These are phyloP conservation scores for Lipomyces yamanashiensis DNA, from an alignment of 805 yeast genomes.

Conservation along the genomic window DNA sequence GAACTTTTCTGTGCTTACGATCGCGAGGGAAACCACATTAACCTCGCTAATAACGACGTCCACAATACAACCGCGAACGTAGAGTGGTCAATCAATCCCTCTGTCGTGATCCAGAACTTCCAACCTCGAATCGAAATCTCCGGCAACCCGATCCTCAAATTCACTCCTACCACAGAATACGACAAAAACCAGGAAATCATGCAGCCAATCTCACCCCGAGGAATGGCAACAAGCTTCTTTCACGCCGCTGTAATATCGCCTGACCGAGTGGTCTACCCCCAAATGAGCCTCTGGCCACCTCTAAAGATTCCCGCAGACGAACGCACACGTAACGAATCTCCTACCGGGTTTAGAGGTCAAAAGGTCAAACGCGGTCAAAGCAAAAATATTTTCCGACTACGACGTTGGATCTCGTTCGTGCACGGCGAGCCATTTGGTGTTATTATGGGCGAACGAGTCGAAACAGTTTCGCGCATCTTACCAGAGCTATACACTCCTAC, in stretches of 20 bases:
- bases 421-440: constrained; percentile 13
- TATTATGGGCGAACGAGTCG: constrained; percentile 36
- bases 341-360: constrained; percentile 38
- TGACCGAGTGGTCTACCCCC: constrained; percentile 36
- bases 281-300: constrained; percentile 41
- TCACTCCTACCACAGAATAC: constrained; percentile 26
- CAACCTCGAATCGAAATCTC: constrained; percentile 23
- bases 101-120: constrained; percentile 23
- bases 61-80: not conserved
- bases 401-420: constrained; percentile 27
- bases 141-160: constrained; percentile 20
- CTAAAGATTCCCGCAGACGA: constrained; percentile 35
- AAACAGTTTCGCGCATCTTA: constrained; percentile 38
- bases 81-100: constrained; percentile 25
- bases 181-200: constrained; percentile 26
- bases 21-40: not conserved
- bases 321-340: constrained; percentile 36
- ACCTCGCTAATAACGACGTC: no score
- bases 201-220: constrained; percentile 23
- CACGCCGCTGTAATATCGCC: constrained; percentile 35
- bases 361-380: constrained; percentile 28
- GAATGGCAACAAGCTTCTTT: constrained; percentile 25
- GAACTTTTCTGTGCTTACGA: constrained; percentile 30
- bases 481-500: constrained; percentile 23
- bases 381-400: constrained; percentile 33